Evolutionary conservation across 495 filamentous ascomycete genomes (phyloP).

Genomic region (Diplogelasinospora grovesii): DNA sequence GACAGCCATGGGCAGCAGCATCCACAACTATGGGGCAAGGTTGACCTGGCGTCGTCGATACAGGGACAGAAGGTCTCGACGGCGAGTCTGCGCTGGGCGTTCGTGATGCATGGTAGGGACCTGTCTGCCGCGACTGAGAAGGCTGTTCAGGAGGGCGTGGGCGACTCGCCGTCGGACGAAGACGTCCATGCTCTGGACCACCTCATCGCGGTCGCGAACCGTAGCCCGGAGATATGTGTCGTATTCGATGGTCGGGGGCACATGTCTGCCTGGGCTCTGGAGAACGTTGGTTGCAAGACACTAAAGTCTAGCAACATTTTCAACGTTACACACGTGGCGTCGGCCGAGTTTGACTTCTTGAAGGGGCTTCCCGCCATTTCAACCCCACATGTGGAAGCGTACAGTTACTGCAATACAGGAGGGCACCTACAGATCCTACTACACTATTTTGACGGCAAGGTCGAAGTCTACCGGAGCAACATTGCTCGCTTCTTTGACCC

Average conservation of each 20-base stretch:
- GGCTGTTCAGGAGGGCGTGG: slow-evolving; percentile 55
- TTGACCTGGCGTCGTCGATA: slow-evolving; percentile 72
- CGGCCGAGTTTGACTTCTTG: slow-evolving; percentile 60
- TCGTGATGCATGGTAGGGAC: slow-evolving; percentile 78
- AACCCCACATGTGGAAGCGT: slow-evolving; percentile 58
- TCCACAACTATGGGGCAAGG: slow-evolving; percentile 72
- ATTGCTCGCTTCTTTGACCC: slow-evolving; percentile 80
- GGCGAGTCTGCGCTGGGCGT: slow-evolving; percentile 57
- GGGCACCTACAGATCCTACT: slow-evolving; percentile 69
- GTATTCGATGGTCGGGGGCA: slow-evolving; percentile 76
- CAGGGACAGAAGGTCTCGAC: slow-evolving; percentile 40
- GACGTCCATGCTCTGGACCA: slow-evolving; percentile 71
- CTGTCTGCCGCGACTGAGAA: slow-evolving; percentile 69
- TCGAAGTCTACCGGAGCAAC: slow-evolving; percentile 73
- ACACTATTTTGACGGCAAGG: slow-evolving; percentile 79
- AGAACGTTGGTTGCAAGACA: slow-evolving; percentile 74
- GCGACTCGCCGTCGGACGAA: slow-evolving; percentile 33
- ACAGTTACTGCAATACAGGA: slow-evolving; percentile 60
- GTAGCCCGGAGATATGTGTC: slow-evolving; percentile 79
- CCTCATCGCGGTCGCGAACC: slow-evolving; percentile 78
- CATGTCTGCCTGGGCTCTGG: slow-evolving; percentile 93
- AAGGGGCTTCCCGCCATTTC: slow-evolving; percentile 27
- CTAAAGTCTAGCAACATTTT: slow-evolving; percentile 67
- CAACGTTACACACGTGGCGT: slow-evolving; percentile 73
- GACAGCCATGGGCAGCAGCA: slow-evolving; percentile 66